Base-by-base conservation (phyloP, 1,139 yeast species). In the Eremothecium cymbalariae region DNA sequence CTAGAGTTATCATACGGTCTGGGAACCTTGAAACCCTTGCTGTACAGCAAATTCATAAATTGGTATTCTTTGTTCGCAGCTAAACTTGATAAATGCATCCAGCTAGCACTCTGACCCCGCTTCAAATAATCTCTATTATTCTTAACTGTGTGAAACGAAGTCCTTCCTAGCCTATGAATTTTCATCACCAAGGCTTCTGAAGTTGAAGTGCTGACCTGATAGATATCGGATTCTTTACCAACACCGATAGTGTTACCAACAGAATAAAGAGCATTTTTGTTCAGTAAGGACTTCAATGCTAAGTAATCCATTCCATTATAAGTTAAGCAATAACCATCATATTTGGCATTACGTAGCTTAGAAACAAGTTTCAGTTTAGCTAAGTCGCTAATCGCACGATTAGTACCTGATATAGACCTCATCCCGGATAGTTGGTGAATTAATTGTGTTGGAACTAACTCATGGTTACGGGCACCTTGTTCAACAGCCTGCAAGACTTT, bases 211-310 rank as follows among this genome's bases (percentile, higher is more conserved):
- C 82, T 77, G 1, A 83, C 88, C n/a, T 90, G 72, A 57, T 80
- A 86, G 50, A 90, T 88, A 62, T 90, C 98, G 3, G 96, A 85
- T 58, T 90, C 98, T 57, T 90, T 90, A 51, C 98, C 98, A 33
- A 93, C 95, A 38, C 98, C 98, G 49, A 90, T 86, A 16, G 82
- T 84, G 28, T 79, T 70, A 12, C 95, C 97, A 8, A 90, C 74
- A 2, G 93, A 80, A 49, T 78, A 77, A 7, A 90, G 58, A 0
- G 85, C 68, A 32, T 78, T 75, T 46, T 88, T 69, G 51, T 79
- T 82, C 47, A 76, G 62, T 75, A 90, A 74, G 4, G 94, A 71
- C 55, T 80, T 84, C 45, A 90, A 66, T 0, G 97, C 97, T 45
- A 93, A 67, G 53, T 83, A 90, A 59, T 90, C 99, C 57, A 77